Percentiles rank a stretch among this genome's conserved stretches.
phyloP scores from a whole-genome alignment of 2,329 filamentous ascomycete species.

The Neodidymelliopsis sp. region DNA sequence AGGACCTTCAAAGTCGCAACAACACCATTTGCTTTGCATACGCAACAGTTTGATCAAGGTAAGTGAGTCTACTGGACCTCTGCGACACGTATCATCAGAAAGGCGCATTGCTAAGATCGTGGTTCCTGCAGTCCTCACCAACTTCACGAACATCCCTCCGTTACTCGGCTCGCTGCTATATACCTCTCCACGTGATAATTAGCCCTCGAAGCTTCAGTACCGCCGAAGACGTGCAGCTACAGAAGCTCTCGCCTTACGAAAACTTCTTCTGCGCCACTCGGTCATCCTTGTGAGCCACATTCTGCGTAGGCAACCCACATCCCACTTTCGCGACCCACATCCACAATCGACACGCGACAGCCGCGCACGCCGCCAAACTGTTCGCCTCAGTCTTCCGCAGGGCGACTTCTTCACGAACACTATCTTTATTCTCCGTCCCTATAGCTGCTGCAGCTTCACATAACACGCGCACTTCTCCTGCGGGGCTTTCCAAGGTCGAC shows the following conservation, averaged over 20 bases:
- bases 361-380: slow-evolving; percentile 75
- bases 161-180: slow-evolving; percentile 13
- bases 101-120: slow-evolving; percentile 1
- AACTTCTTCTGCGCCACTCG: slow-evolving; percentile 16
- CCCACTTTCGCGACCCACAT: slow-evolving; percentile 24
- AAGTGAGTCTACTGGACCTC: neutral
- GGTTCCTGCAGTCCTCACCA: slow-evolving; percentile 7
- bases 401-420: slow-evolving; percentile 67
- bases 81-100: neutral
- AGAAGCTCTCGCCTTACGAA: neutral
- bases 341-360: slow-evolving; percentile 32
- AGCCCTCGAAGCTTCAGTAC: slow-evolving; percentile 30
- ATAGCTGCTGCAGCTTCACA: slow-evolving; percentile 75
- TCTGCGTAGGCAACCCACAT: slow-evolving; percentile 18
- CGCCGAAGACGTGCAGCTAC: slow-evolving; percentile 21
- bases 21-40: slow-evolving; percentile 18
- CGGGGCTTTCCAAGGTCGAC: slow-evolving; percentile 47
- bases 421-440: slow-evolving; percentile 75
- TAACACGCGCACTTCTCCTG: slow-evolving; percentile 63
- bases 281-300: slow-evolving; percentile 20
- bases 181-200: slow-evolving; percentile 10
- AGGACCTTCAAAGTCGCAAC: slow-evolving; percentile 15
- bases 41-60: slow-evolving; percentile 11
- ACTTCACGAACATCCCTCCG: slow-evolving; percentile 10
- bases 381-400: slow-evolving; percentile 84